phyloP scores from a whole-genome alignment of 2,329 filamentous ascomycete genomes.

The Dothideomycetidae sp. region DNA sequence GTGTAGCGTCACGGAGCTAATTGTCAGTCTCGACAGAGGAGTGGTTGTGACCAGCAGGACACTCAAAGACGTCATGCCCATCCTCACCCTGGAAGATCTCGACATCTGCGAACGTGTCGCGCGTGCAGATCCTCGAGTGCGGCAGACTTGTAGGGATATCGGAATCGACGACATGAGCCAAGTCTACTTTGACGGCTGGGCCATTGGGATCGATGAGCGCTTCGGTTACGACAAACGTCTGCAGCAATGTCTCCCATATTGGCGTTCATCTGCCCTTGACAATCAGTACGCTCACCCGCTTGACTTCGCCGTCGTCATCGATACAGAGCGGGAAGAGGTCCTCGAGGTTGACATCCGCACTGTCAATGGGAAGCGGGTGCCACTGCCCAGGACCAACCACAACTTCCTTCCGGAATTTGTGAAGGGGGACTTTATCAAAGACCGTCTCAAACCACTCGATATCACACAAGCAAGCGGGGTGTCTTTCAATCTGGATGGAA shows the following conservation, averaged over 20 bases:
- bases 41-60: constrained; percentile 6
- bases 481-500: too few relatives aligned
- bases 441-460: too few relatives aligned
- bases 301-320: too few relatives aligned
- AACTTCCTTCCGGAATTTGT: too few relatives aligned
- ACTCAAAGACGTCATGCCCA: constrained; percentile 33
- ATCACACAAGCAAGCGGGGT: too few relatives aligned
- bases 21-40: constrained; percentile 7
- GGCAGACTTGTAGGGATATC: constrained; percentile 22
- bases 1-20: constrained; percentile 11
- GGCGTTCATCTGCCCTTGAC: constrained; percentile 19
- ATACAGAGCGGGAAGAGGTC: too few relatives aligned
- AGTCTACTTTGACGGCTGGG: constrained; percentile 25
- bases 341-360: too few relatives aligned
- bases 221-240: constrained; percentile 23
- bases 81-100: constrained; percentile 25
- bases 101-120: constrained; percentile 24
- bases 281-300: too few relatives aligned
- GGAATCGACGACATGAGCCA: constrained; percentile 25
- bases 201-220: constrained; percentile 24
- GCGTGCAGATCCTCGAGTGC: constrained; percentile 21
- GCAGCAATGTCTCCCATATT: constrained; percentile 24
- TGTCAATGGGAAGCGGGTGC: too few relatives aligned
- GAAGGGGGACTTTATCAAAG: too few relatives aligned
- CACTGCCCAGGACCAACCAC: too few relatives aligned